These are phyloP conservation scores for Pueraria montana DNA, from an alignment of 306 rosid genomes.

Conservation along the genomic window DNA sequence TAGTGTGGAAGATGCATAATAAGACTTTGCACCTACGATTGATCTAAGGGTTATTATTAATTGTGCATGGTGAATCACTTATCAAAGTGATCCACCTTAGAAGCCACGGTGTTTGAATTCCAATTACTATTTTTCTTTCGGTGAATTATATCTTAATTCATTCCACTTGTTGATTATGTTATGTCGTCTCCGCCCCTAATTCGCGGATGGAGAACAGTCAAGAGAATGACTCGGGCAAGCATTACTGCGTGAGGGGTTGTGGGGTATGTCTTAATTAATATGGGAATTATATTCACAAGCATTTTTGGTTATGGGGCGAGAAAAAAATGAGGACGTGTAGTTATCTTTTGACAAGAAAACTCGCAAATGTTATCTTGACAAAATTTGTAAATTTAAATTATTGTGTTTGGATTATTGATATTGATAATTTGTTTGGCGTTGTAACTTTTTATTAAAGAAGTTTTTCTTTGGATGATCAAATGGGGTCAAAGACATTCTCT, in stretches of 20 bases:
- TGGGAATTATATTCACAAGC: background rate
- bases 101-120: too few species aligned
- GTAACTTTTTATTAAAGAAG: background rate
- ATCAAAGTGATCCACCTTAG: too few species aligned
- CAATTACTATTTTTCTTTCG: background rate
- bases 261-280: background rate
- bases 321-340: background rate
- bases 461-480: slow-evolving; percentile 6
- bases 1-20: too few species aligned
- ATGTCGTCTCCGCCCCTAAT: background rate
- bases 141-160: background rate
- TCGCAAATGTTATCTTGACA: background rate
- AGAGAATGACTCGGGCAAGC: background rate
- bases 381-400: background rate
- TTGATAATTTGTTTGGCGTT: background rate
- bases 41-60: too few species aligned
- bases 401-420: background rate
- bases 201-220: background rate
- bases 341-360: too few species aligned
- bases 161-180: background rate
- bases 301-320: background rate
- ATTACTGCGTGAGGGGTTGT: background rate
- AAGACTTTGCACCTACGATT: too few species aligned
- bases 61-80: too few species aligned
- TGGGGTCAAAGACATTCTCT: background rate